Evolutionary conservation across 805 yeast species (phyloP).

Genomic region (Ogataea neopini): DNA sequence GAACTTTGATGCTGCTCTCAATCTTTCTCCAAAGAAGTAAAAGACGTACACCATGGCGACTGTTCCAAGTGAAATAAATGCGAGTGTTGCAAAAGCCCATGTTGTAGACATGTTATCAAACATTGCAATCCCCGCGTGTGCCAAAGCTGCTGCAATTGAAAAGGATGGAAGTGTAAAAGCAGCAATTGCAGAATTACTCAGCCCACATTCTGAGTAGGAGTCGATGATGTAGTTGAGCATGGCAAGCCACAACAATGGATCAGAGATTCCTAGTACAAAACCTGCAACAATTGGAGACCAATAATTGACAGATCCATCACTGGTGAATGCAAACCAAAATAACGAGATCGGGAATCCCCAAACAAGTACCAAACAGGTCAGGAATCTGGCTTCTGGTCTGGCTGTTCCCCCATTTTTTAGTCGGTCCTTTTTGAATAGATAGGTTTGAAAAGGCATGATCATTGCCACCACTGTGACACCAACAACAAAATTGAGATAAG

Average conservation of each 20-base stretch:
- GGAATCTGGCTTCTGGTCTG: slow-evolving; percentile 38
- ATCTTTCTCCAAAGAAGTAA: slow-evolving; percentile 35
- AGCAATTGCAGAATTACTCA: slow-evolving; percentile 38
- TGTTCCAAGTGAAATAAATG: slow-evolving; percentile 34
- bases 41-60: slow-evolving; percentile 20
- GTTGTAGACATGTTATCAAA: slow-evolving; percentile 36
- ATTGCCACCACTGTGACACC: slow-evolving; percentile 33
- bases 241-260: slow-evolving; percentile 38
- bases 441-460: slow-evolving; percentile 36
- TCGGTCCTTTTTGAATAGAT: slow-evolving; percentile 32
- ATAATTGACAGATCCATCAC: slow-evolving; percentile 32
- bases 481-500: slow-evolving; percentile 38
- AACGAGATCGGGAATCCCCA: slow-evolving; percentile 40
- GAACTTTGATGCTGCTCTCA: slow-evolving; percentile 34
- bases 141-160: slow-evolving; percentile 36
- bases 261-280: slow-evolving; percentile 33
- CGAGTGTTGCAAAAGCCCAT: slow-evolving; percentile 38
- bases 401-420: slow-evolving; percentile 34
- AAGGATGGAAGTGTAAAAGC: slow-evolving; percentile 40
- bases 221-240: slow-evolving; percentile 39
- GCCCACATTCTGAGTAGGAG: slow-evolving; percentile 35
- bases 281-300: slow-evolving; percentile 40
- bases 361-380: slow-evolving; percentile 33
- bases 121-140: slow-evolving; percentile 43
- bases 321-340: slow-evolving; percentile 39